These are phyloP conservation scores for Sporodiniella umbellata DNA, from an alignment of 371 early-diverging fungal genomes.

Conservation along the genomic window DNA sequence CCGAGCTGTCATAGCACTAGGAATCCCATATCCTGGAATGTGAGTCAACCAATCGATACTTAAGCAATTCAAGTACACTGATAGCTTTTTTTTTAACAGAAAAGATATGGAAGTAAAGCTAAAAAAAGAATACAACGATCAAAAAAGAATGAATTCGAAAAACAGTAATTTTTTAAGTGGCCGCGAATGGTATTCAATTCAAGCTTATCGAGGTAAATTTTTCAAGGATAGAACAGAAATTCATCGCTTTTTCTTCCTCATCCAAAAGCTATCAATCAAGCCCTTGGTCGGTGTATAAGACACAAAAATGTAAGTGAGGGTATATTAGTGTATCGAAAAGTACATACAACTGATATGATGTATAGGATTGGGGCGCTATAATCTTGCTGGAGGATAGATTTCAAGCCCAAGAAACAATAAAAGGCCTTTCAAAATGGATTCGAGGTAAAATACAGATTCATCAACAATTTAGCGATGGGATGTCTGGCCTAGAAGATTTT, in stretches of 20 bases:
- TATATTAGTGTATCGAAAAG: not conserved
- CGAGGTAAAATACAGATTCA: constrained; percentile 28
- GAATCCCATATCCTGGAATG: constrained; percentile 87
- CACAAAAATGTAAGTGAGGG: constrained; percentile 67
- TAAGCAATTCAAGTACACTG: not conserved
- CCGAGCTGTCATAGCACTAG: constrained; percentile 85
- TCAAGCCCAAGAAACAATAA: constrained; percentile 21
- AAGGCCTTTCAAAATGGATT: constrained; percentile 75
- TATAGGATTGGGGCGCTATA: constrained; percentile 56
- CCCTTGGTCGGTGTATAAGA: constrained; percentile 91
- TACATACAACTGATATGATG: not conserved
- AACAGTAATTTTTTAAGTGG: constrained; percentile 19
- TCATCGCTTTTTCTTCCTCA: not conserved
- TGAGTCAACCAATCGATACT: not conserved
- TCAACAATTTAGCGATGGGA: constrained; percentile 36
- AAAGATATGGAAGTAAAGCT: constrained; percentile 38
- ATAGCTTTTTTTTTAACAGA: not conserved
- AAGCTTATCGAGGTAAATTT: constrained; percentile 69
- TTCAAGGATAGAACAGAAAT: not conserved
- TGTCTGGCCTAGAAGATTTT: constrained; percentile 33
- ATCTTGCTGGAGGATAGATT: constrained; percentile 64
- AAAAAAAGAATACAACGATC: constrained; percentile 41
- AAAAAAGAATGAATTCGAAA: not conserved
- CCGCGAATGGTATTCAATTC: constrained; percentile 64
- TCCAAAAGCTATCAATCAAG: constrained; percentile 86